These are phyloP conservation scores for Catunica adiposa DNA, from an alignment of 2,329 filamentous ascomycete genomes.

Conservation along the genomic window DNA sequence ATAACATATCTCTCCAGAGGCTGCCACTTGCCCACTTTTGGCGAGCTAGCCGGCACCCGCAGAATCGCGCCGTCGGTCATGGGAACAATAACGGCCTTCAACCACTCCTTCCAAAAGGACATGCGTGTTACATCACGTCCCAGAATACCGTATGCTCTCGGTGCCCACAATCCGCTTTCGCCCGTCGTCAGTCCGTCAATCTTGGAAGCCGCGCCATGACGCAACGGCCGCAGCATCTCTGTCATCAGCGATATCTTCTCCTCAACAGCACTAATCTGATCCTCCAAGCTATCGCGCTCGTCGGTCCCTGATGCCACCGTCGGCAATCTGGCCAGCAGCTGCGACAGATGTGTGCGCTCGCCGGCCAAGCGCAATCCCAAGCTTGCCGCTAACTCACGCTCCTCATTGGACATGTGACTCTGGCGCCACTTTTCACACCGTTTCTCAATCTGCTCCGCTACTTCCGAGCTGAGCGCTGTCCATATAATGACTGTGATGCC, in stretches of 20 bases:
- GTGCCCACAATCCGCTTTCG: conserved; percentile 91
- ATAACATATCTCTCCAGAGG: conserved; percentile 92
- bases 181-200: conserved; percentile 93
- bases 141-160: conserved; percentile 80
- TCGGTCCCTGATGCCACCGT: conserved; percentile 63
- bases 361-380: conserved; percentile 72
- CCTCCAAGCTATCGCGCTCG: conserved; percentile 71
- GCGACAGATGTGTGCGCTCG: conserved; percentile 79
- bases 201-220: conserved; percentile 88
- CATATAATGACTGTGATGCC: conserved; percentile 84
- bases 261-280: conserved; percentile 87
- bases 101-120: conserved; percentile 97
- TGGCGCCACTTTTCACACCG: conserved; percentile 77
- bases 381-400: conserved; percentile 81
- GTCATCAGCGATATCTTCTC: conserved; percentile 97
- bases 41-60: conserved; percentile 73
- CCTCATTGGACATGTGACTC: conserved; percentile 73
- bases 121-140: conserved; percentile 71
- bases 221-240: conserved; percentile 77
- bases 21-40: conserved; percentile 85
- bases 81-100: conserved; percentile 80
- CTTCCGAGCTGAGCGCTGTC: conserved; percentile 67
- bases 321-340: conserved; percentile 69
- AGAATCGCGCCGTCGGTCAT: conserved; percentile 81
- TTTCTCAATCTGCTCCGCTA: conserved; percentile 68